Conservation (phyloP, 169 alveolate species). For the Plasmodium ovale region DNA sequence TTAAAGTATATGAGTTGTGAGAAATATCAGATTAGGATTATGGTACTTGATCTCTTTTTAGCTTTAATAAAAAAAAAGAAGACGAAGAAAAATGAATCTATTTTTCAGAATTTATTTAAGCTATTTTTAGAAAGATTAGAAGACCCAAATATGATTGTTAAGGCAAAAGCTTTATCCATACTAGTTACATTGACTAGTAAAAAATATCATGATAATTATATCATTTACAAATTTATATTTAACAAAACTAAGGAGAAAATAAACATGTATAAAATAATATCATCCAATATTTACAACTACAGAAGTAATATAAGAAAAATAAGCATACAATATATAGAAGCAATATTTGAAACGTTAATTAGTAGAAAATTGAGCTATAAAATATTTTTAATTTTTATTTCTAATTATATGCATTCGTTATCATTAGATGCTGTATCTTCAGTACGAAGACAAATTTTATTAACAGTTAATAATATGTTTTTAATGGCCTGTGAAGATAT, state of each 20-base stretch:
- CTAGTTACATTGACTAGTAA: conserved; percentile 31
- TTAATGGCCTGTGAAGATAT: conserved; percentile 18
- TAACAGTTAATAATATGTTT: conserved; percentile 61
- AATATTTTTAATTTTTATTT: conserved; percentile 36
- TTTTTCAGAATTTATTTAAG: conserved; percentile 38
- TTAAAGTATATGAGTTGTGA: conserved; percentile 63
- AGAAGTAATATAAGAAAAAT: conserved; percentile 61
- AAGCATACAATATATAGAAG: conserved; percentile 67
- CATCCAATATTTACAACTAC: conserved; percentile 35
- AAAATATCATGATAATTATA: conserved; percentile 40
- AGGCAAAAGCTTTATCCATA: conserved; percentile 62
- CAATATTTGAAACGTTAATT: conserved; percentile 51
- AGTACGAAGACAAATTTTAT: conserved; percentile 56
- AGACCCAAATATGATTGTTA: conserved; percentile 52
- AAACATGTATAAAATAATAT: conserved; percentile 64
- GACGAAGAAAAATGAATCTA: conserved; percentile 56
- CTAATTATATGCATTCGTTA: conserved; percentile 37
- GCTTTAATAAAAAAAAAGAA: conserved; percentile 52
- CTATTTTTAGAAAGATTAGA: conserved; percentile 66
- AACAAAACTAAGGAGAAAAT: conserved; percentile 66
- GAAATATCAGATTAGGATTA: conserved; percentile 50
- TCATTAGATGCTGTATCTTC: conserved; percentile 63
- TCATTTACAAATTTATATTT: conserved; percentile 46
- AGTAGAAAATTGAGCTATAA: conserved; percentile 40
- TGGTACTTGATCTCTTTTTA: conserved; percentile 39